Base-by-base conservation (phyloP, 192 early-diverging fungal genomes). In the Cetraspora pellucida region DNA sequence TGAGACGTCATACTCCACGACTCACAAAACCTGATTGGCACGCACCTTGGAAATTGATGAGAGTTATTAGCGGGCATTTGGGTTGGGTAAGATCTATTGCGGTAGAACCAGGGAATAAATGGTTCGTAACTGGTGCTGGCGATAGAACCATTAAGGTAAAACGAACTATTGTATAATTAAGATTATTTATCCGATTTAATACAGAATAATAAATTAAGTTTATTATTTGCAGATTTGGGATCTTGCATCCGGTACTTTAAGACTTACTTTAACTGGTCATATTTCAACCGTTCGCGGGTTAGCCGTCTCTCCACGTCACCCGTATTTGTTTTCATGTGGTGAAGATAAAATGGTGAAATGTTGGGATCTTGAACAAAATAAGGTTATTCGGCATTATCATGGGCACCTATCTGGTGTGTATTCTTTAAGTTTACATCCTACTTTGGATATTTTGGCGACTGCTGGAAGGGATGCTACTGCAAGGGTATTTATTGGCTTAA, bases 321-420 rank as follows among this genome's bases (percentile, higher is more conserved):
- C 98, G 11, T 99, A 99, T 77, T 79, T 99, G 58, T 99, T 99
- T 77, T 98, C 96, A 2, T 90, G 89, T 74, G 98, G 96, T 60
- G 98, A 99, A 81, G 98, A 99, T 85, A 99, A 99, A 80, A 92
- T 93, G 90, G 92, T 99, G 72, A 98, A 97, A 81, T 99, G 97
- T 83, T 99, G 98, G 98, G 98, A 99, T 85, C 81, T 99, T 55
- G 98, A 99, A 84, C 92, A 92, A 77, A 99, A 99, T 87, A 98
- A 98, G 81, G 98, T 98, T 60, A 97, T 99, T 76, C 91, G 98
- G 16, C 96, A 98, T 78, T 99, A 99, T 81, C 97, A 99, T 76
- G 98, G 98, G 0, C 98, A 99, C 85, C 81, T 99, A 45, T 93
- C 91, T 50, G 98, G 96, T 44, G 91, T 99, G 17, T 99, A 98